These are phyloP conservation scores for Circinella minor DNA, from an alignment of 371 early-diverging fungal genomes.

Conservation along the genomic window DNA sequence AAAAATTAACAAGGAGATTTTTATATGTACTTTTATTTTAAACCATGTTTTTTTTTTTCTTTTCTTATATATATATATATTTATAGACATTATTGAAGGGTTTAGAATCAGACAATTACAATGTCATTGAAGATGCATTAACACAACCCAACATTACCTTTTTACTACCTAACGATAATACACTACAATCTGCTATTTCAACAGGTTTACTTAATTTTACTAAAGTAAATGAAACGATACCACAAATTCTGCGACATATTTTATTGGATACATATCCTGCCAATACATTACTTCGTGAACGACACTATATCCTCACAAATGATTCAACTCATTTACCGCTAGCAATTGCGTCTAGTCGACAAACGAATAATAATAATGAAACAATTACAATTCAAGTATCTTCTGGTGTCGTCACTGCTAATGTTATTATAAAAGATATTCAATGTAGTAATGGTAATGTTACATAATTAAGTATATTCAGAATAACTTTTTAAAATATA, in stretches of 20 bases:
- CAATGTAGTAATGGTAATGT: conserved; percentile 36
- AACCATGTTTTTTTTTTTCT: no score
- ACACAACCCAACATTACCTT: conserved; percentile 18
- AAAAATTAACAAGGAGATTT: not conserved
- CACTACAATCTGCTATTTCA: conserved; percentile 13
- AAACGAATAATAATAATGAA: conserved; percentile 2
- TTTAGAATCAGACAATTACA: not conserved
- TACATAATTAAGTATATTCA: conserved; percentile 1
- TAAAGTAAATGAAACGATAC: conserved; percentile 15
- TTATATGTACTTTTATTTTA: not conserved
- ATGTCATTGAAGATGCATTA: conserved; percentile 5
- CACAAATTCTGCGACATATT: conserved; percentile 21
- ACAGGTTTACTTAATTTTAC: conserved; percentile 16
- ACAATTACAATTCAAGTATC: conserved; percentile 14
- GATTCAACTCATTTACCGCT: conserved; percentile 25
- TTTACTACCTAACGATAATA: conserved; percentile 18
- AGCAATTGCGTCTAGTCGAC: conserved; percentile 20
- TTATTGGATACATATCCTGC: conserved; percentile 16
- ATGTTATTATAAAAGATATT: conserved; percentile 20
- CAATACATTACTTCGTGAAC: conserved; percentile 9
- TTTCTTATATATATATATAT: no score
- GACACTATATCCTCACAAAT: conserved; percentile 18
- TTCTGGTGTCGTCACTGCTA: conserved; percentile 26
- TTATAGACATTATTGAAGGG: conserved; percentile 2
- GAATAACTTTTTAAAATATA: no score